Evolutionary conservation across 805 yeast genomes (phyloP).

Genomic region (Ogataea angusta): DNA sequence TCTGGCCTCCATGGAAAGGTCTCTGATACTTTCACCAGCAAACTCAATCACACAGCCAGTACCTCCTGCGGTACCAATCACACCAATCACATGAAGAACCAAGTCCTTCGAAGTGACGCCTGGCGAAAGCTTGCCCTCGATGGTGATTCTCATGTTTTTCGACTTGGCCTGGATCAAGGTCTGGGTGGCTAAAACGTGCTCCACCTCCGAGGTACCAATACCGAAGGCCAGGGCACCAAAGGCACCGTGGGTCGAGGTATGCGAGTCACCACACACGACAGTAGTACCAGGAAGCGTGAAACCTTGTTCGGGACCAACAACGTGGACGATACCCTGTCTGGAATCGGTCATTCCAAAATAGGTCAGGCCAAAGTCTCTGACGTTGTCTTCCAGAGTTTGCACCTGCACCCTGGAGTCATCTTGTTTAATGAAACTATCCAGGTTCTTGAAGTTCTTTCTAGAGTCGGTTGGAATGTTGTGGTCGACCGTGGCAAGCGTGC

Average conservation of each 20-base stretch:
- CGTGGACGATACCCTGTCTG: conserved; percentile 97
- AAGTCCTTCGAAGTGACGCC: conserved; percentile 97
- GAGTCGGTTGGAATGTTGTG: conserved; percentile 96
- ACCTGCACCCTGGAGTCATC: conserved; percentile 92
- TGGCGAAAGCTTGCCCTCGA: conserved; percentile 77
- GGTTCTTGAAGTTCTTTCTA: conserved; percentile 70
- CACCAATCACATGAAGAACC: conserved; percentile 90
- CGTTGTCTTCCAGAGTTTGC: conserved; percentile 87
- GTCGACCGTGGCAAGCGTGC: conserved; percentile 93
- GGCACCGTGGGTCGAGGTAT: conserved; percentile 98
- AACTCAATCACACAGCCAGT: conserved; percentile 96
- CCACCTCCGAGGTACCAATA: conserved; percentile 98
- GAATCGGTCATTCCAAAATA: conserved; percentile 92
- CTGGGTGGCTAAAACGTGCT: conserved; percentile 97
- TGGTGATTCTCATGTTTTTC: conserved; percentile 88
- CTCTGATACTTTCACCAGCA: conserved; percentile 91
- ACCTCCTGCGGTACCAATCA: conserved; percentile 99
- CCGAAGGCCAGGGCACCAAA: conserved; percentile 98
- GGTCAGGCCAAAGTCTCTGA: conserved; percentile 82
- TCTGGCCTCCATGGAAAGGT: conserved; percentile 92
- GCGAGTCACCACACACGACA: conserved; percentile 98
- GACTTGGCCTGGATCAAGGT: conserved; percentile 92
- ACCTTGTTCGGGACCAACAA: conserved; percentile 99
- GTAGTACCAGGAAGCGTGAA: conserved; percentile 98
- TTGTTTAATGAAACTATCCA: conserved; percentile 80